Evolutionary conservation across 2,329 filamentous ascomycete species (phyloP).

Genomic region (Coleophoma cylindrospora): DNA sequence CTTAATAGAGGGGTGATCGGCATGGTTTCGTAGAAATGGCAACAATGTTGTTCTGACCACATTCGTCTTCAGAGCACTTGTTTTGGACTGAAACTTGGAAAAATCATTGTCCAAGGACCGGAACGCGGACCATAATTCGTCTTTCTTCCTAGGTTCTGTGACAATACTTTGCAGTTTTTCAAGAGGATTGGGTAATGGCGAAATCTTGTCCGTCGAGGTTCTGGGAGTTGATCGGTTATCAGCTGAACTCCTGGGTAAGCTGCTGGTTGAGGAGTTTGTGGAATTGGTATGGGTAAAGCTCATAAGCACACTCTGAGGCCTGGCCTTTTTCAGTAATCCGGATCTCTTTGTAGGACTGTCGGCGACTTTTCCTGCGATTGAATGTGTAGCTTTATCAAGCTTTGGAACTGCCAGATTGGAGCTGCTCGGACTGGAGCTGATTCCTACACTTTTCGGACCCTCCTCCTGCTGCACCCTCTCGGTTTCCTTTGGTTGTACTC

Average conservation of each 20-base stretch:
- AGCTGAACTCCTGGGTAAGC: constrained; percentile 35
- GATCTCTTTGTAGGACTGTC: constrained; percentile 15
- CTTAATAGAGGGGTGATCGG: constrained; percentile 52
- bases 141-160: constrained; percentile 48
- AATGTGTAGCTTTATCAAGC: constrained; percentile 9
- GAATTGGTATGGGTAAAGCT: constrained; percentile 21
- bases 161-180: constrained; percentile 25
- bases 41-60: constrained; percentile 60
- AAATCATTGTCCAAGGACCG: constrained; percentile 64
- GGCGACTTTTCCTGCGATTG: constrained; percentile 4
- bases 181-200: constrained; percentile 35
- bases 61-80: constrained; percentile 63
- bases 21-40: constrained; percentile 59
- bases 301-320: constrained; percentile 23
- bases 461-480: constrained; percentile 12
- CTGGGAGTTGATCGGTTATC: constrained; percentile 38
- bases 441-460: constrained; percentile 13
- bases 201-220: constrained; percentile 38
- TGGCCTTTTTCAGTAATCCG: constrained; percentile 18
- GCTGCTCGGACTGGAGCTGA: constrained; percentile 9
- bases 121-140: constrained; percentile 66
- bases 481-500: constrained; percentile 9
- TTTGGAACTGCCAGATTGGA: constrained; percentile 13
- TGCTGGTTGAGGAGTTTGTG: constrained; percentile 27
- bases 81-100: constrained; percentile 65